Base-by-base conservation (phyloP, 768 basidiomycete genomes). In the Tylopilus vinaceipallidus region DNA sequence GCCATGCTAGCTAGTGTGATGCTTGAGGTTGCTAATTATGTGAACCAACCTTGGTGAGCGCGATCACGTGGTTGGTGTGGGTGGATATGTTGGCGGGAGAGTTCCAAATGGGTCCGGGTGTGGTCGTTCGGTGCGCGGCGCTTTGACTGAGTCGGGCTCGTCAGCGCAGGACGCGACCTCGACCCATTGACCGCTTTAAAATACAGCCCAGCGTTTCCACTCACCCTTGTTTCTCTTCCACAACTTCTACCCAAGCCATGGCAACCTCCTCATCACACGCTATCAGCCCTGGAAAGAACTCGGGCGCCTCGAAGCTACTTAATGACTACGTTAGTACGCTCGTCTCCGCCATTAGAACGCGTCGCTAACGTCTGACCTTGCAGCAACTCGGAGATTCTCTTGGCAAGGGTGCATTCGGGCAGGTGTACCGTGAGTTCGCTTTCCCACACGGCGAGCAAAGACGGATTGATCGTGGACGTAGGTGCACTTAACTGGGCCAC, bases 361-460 rank as follows among this genome's bases (percentile, higher is more conserved):
- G 35, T 50, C 34, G 11, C 26, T 64, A 46, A 63, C 36, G 3
- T 42, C 38, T 30, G 30, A 33, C 49, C 12, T 43, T 20, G 29
- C 55, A 95, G 92, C 94, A 98, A 94, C 80, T 98, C 40, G 94
- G 93, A 17, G 94, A 98, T 65, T 89, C 87, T 36, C 78, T 98
- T n/a, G 94, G 94, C 45, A 94, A 95, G 69, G 94, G 94, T 61
- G 94, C 94, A 42, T 94, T 93, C 63, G 94, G 91, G n/a, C 91
- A 93, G 70, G 94, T 98, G 56, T 98, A 94, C 71, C 87, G 94
- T 90, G 73, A 67, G 91, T 82, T 36, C 49, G 40, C 27, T 35
- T 19, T 24, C 14, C 11, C 45, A 20, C 34, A 16, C 47, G 40
- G 33, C 13, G 36, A 87, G 83, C 83, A 56, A 82, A 81, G 36